A percentile compares a stretch with the other conserved stretches of the same genome.
These are phyloP conservation scores for Neophaeococcomyces aloes DNA, from an alignment of 2,329 filamentous ascomycete species.

Conservation along the genomic window DNA sequence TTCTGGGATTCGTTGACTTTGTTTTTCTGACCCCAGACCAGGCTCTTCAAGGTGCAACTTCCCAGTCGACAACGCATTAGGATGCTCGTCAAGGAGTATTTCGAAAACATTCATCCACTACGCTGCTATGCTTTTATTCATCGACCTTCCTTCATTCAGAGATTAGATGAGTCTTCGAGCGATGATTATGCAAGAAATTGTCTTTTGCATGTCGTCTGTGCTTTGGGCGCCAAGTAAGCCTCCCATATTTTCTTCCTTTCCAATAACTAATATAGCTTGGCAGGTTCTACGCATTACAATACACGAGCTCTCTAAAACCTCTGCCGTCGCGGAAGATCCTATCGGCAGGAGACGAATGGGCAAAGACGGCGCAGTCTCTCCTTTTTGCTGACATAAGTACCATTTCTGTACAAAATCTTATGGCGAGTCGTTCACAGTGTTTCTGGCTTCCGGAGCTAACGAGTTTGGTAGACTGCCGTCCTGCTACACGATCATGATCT, in stretches of 20 bases:
- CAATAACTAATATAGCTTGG: not conserved
- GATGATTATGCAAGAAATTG: constrained; percentile 15
- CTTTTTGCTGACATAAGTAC: constrained; percentile 5
- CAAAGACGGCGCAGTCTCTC: constrained; percentile 5
- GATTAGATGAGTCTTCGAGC: constrained; percentile 20
- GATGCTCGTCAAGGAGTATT: constrained; percentile 20
- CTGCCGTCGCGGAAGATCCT: constrained; percentile 4
- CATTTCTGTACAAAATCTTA: constrained; percentile 10
- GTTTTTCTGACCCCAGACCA: not conserved
- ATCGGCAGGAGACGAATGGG: constrained; percentile 11
- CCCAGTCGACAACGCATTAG: constrained; percentile 4
- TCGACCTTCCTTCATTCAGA: constrained; percentile 23
- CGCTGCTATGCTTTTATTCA: constrained; percentile 24
- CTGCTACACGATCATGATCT: constrained; percentile 26
- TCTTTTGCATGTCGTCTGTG: constrained; percentile 22
- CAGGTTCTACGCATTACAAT: constrained; percentile 3
- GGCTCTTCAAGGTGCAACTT: constrained; percentile 6
- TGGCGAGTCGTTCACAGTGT: constrained; percentile 4
- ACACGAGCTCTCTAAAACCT: constrained; percentile 4
- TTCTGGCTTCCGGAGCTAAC: not conserved
- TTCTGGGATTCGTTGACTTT: not conserved
- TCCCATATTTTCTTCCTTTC: not conserved
- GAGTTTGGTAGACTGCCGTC: constrained; percentile 20
- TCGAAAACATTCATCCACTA: constrained; percentile 22
- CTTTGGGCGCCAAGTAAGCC: constrained; percentile 21